Percentiles rank a stretch among this genome's conserved stretches.
Evolutionary conservation across 2,329 filamentous ascomycete genomes (phyloP).

Genomic region (Beauveria asiatica): DNA sequence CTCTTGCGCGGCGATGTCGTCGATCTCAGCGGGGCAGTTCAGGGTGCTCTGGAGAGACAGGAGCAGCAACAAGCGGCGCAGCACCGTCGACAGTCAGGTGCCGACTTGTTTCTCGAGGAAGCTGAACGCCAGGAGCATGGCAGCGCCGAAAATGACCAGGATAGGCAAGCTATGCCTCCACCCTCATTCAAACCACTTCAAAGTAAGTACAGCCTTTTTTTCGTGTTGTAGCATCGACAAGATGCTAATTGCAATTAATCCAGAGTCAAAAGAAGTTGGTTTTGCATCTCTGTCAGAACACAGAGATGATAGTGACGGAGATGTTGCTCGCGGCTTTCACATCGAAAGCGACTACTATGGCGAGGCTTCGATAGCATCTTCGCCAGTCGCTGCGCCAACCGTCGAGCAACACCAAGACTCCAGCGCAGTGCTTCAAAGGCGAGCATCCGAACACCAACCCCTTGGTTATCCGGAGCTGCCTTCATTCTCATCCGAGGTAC

Average conservation of each 20-base stretch:
- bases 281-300: conserved; percentile 9
- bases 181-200: background rate
- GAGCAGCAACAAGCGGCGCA: conserved; percentile 12
- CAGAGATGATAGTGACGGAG: conserved; percentile 18
- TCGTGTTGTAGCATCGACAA: background rate
- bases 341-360: conserved; percentile 29
- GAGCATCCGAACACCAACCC: background rate
- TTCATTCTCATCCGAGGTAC: background rate
- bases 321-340: conserved; percentile 27
- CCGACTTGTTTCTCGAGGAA: background rate
- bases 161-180: background rate
- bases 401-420: background rate
- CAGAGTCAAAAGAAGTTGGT: background rate
- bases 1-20: conserved; percentile 13
- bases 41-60: conserved; percentile 18
- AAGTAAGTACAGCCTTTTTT: background rate
- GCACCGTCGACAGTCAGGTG: background rate
- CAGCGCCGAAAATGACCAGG: background rate
- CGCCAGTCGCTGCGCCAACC: conserved; percentile 14
- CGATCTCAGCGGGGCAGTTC: conserved; percentile 23
- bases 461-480: background rate
- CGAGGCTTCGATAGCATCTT: conserved; percentile 28
- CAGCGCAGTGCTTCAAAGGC: background rate
- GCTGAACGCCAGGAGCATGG: background rate
- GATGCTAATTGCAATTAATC: background rate